Conservation (phyloP, 2,329 filamentous ascomycete genomes). For the Lasiodiplodia citricola region DNA sequence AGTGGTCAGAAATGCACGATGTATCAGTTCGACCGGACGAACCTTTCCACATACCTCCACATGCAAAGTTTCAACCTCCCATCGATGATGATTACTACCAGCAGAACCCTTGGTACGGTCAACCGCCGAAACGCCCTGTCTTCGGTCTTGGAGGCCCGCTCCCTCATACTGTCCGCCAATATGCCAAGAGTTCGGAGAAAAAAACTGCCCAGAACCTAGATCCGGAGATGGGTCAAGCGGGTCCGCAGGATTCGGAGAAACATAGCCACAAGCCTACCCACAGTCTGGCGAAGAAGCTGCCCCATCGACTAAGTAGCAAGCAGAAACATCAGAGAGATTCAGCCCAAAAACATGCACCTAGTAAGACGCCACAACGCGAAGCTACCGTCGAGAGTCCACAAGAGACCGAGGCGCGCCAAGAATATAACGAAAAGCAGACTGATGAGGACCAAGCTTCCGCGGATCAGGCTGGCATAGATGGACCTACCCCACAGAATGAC, state of each 20-base stretch:
- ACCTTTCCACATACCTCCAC: not conserved
- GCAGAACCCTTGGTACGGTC: constrained; percentile 22
- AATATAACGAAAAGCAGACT: not conserved
- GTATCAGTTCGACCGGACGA: constrained; percentile 1
- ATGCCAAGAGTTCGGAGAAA: not conserved
- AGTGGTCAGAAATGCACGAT: not conserved
- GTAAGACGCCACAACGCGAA: not conserved
- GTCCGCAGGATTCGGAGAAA: not conserved
- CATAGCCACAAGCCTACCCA: not conserved
- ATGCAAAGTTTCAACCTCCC: not conserved
- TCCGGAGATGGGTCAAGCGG: constrained; percentile 4
- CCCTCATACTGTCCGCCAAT: constrained; percentile 11
- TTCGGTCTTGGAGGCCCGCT: constrained; percentile 22
- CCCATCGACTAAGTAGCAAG: not conserved
- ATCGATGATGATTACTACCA: constrained; percentile 16
- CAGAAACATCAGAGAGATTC: not conserved
- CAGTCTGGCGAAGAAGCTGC: not conserved
- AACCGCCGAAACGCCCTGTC: constrained; percentile 1
- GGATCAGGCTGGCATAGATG: not conserved
- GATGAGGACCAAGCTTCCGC: constrained; percentile 6
- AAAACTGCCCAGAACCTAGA: not conserved
- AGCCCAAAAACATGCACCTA: not conserved
- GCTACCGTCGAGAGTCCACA: not conserved
- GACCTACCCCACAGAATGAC: not conserved
- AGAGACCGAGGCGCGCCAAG: not conserved